Evolutionary conservation across 371 early-diverging fungal species (phyloP).

Genomic region (Mucor circinelloides): DNA sequence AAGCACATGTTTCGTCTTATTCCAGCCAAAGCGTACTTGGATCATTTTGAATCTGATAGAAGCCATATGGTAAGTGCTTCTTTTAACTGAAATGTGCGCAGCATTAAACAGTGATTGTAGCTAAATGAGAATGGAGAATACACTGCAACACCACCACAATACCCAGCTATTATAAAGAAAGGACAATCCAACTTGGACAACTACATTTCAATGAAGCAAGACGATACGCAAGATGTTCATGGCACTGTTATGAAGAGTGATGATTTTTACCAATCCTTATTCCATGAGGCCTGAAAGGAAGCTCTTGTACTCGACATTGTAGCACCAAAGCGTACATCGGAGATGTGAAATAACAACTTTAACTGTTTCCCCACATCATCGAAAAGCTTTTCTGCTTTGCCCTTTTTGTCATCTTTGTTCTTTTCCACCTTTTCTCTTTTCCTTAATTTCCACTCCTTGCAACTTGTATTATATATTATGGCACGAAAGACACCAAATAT

Average conservation of each 20-base stretch:
- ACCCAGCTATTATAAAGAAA: conserved; percentile 25
- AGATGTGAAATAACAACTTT: not conserved
- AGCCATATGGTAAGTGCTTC: conserved; percentile 41
- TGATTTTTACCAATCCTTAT: not conserved
- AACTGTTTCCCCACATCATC: not conserved
- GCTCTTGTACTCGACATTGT: not conserved
- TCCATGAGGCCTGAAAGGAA: not conserved
- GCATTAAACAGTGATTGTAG: not conserved
- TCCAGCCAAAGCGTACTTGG: conserved; percentile 31
- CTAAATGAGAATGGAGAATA: conserved; percentile 28
- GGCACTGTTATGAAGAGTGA: not conserved
- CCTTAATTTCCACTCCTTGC: not conserved
- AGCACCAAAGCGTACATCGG: not conserved
- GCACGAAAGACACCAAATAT: conserved; percentile 32
- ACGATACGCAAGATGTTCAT: not conserved
- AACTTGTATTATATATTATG: conserved; percentile 7
- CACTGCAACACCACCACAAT: conserved; percentile 31
- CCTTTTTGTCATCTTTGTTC: not conserved
- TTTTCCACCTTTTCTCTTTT: not conserved
- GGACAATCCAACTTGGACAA: conserved; percentile 14
- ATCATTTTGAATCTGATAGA: conserved; percentile 42
- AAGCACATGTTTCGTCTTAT: conserved; percentile 36
- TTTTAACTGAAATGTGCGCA: not conserved
- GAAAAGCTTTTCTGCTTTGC: not conserved
- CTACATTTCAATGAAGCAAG: conserved; percentile 25